Evolutionary conservation across 306 rosid genomes (phyloP), one percentile per base, ranked within the genome.

Genomic region (Lathyrus tuberosus): DNA sequence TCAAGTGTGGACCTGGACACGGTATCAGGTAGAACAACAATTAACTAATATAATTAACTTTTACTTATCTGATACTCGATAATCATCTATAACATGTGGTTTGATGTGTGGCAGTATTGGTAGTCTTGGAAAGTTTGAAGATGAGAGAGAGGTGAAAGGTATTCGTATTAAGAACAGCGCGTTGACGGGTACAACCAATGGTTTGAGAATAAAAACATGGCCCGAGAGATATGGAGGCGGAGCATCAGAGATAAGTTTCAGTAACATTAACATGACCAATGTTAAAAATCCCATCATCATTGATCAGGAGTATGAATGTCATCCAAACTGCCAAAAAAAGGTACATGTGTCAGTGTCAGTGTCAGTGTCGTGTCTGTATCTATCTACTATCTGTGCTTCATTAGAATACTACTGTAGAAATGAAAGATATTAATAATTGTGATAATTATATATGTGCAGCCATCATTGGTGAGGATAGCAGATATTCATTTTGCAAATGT

Each of bases 391-490:
- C 38, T 1, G 38, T 33, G 38, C 8, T 31, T 31, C 6, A 20
- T 20, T 20, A 20, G 22, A 20, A 0, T 1, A 20, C 22, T 20
- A 24, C 2, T 24, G 2, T 24, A 24, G 2, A 24, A 24, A 24
- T 24, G 26, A 24, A 24, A 33, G 1, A 52, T 10, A 8, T 14
- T 58, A 30, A 31, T 30, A 11, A n/a, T 17, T 49, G 13, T 16
- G 24, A 49, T 48, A 26, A 6, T 56, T 5, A 13, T 24, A 8
- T 22, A 3, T 37, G 31, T 65, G 61, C 73, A 83, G 85, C 86
- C 96, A 10, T 89, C 96, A 26, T 67, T 72, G 2, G 89, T 89
- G 16, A 80, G 44, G 82, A 51, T 89, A 13, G 74, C 68, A 10
- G 40, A 82, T 31, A 46, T 89, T 31, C 82, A 78, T 5, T 85